phyloP scores from a whole-genome alignment of 2,329 filamentous ascomycete species.

The Verticillium klebahnii region DNA sequence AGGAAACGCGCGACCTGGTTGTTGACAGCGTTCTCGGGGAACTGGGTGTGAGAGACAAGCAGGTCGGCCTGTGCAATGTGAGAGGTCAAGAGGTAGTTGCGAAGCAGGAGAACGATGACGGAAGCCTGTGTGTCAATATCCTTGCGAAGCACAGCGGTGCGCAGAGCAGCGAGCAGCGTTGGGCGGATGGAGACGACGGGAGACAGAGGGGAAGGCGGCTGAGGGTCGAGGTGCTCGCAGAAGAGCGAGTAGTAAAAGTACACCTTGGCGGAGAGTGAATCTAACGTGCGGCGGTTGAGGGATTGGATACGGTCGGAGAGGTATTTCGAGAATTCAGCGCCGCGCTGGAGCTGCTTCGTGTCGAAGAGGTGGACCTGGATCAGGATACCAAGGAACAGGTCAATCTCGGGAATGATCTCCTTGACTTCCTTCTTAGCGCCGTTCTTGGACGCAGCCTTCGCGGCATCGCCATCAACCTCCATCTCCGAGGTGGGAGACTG shows the following conservation, averaged over 20 bases:
- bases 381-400: conserved; percentile 83
- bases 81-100: conserved; percentile 93
- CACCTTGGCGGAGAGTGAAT: conserved; percentile 88
- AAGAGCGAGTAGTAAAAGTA: conserved; percentile 99
- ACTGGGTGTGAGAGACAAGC: conserved; percentile 91
- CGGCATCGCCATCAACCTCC: conserved; percentile 62
- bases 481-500: conserved; percentile 58
- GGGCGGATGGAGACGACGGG: conserved; percentile 83
- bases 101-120: conserved; percentile 88
- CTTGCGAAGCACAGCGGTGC: conserved; percentile 94
- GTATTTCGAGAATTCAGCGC: conserved; percentile 77
- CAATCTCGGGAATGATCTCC: conserved; percentile 79
- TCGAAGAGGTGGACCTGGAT: conserved; percentile 87
- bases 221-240: conserved; percentile 82
- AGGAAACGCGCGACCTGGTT: conserved; percentile 97
- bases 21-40: conserved; percentile 90
- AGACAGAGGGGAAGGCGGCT: conserved; percentile 84
- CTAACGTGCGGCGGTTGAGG: conserved; percentile 88
- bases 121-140: conserved; percentile 96
- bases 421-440: conserved; percentile 63
- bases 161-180: conserved; percentile 78
- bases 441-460: conserved; percentile 48
- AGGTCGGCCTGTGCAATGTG: conserved; percentile 97
- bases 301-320: conserved; percentile 81
- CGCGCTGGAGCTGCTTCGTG: conserved; percentile 72